Evolutionary conservation across 2,329 filamentous ascomycete genomes (phyloP), one percentile per base, ranked within the genome.

Genomic region (Pestalotiopsis fici): DNA sequence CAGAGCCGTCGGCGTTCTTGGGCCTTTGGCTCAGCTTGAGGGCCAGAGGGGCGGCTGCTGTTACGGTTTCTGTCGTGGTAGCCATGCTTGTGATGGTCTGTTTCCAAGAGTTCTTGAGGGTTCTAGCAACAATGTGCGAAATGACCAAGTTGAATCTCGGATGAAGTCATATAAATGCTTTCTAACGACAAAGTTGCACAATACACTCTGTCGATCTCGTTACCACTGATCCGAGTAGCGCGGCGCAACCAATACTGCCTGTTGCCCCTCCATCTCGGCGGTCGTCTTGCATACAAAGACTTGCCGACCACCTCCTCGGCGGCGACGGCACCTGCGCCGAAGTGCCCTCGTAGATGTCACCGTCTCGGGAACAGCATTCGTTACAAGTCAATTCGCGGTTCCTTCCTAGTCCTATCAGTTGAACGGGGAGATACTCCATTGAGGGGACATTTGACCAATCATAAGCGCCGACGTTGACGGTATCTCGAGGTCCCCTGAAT

Each of bases 1-100:
- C 64, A 9, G 66, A 68, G 23, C 66, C 67, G 37, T 70, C 69
- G 28, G 59, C 63, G 21, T 71, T 71, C 65, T 70, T 71, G 15
- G 67, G 55, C 60, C 67, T 25, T 23, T 63, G 65, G n/a, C 35
- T 61, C 23, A 60, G 54, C 65, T 66, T 64, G 23, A 23, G 37
- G 25, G 64, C 39, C 39, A 55, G 54, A n/a, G 59, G 65, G 12
- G 28, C 5, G 27, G 59, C 23, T 35, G 31, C 31, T 35, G 31
- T 35, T 11, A 35, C 31, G 31, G 39, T 64, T 25, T 50, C 43
- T 54, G 61, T 64, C n/a, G 35, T 25, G 39, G 61, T 64, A 23
- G 39, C 35, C 61, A 64, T 54, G 47, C 12, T 23, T 39, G n/a
- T n/a, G 13, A n/a, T 35, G 3, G 31, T 35, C 31, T 35, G 11